Conservation (phyloP, 768 basidiomycete species). For the Lepiota subincarnata region DNA sequence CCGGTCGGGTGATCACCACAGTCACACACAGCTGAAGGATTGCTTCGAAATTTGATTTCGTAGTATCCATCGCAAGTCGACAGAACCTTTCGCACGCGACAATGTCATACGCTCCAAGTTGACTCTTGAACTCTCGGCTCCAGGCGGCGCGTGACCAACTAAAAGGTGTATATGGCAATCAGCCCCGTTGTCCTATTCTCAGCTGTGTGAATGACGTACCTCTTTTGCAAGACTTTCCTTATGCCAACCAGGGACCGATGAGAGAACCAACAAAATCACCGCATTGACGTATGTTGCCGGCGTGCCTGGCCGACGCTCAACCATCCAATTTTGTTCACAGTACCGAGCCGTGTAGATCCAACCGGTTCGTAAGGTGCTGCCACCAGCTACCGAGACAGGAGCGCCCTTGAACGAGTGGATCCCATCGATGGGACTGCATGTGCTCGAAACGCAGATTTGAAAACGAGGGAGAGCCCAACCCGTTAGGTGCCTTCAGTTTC, state of each 20-base stretch:
- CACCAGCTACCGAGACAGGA: background rate
- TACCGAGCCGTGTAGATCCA: background rate
- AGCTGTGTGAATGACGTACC: constrained; percentile 6
- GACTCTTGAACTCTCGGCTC: background rate
- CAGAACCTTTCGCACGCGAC: too few species aligned
- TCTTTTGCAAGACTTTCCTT: background rate
- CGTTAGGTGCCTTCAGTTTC: background rate
- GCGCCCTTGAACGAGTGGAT: background rate
- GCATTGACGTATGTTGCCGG: constrained; percentile 1
- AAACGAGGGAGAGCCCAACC: constrained; percentile 4
- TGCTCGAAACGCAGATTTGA: constrained; percentile 1
- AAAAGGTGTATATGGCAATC: background rate
- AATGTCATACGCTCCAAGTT: too few species aligned
- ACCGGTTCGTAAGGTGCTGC: too few species aligned
- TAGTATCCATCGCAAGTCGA: too few species aligned
- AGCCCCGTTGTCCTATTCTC: background rate
- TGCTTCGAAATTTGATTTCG: too few species aligned
- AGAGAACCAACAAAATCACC: background rate
- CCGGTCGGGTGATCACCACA: too few species aligned
- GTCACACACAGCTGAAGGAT: too few species aligned
- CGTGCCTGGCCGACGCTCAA: constrained; percentile 3
- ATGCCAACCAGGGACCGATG: background rate
- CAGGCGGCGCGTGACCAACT: background rate
- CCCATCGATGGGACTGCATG: background rate
- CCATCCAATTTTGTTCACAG: background rate